A percentile compares a stretch with the other conserved stretches of the same genome.
Conservation (phyloP, 495 filamentous ascomycete species). For the Lophiotrema nucula region DNA sequence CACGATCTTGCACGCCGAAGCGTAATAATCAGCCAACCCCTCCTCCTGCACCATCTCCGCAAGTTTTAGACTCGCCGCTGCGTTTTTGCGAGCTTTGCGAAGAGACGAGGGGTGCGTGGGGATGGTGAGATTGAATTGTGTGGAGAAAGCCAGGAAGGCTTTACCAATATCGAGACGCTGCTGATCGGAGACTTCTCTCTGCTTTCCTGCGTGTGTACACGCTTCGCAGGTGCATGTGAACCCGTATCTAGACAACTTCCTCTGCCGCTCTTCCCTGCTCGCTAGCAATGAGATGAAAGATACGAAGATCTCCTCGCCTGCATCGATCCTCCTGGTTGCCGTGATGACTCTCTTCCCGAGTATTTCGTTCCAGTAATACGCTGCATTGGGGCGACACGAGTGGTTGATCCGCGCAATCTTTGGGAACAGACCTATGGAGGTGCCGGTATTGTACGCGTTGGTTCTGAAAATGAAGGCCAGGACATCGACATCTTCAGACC, state of each 20-base stretch:
- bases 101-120: no score
- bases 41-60: constrained; percentile 22
- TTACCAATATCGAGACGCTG: constrained; percentile 7
- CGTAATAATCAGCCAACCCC: constrained; percentile 24
- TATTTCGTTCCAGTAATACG: constrained; percentile 20
- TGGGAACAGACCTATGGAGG: constrained; percentile 22
- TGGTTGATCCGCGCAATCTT: constrained; percentile 29
- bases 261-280: constrained; percentile 4
- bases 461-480: constrained; percentile 23
- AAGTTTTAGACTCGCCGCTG: constrained; percentile 13
- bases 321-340: constrained; percentile 13
- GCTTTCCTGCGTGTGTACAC: not conserved
- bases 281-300: constrained; percentile 23
- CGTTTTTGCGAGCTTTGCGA: not conserved
- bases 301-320: constrained; percentile 26
- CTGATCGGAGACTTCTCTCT: constrained; percentile 1
- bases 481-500: not conserved
- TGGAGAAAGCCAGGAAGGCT: no score
- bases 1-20: constrained; percentile 12
- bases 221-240: constrained; percentile 29
- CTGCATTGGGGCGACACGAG: constrained; percentile 27
- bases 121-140: no score
- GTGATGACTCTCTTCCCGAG: constrained; percentile 12
- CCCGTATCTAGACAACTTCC: constrained; percentile 17
- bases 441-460: constrained; percentile 24